Conservation (phyloP, 1,139 yeast genomes). For the Suhomyces ambrosiae region DNA sequence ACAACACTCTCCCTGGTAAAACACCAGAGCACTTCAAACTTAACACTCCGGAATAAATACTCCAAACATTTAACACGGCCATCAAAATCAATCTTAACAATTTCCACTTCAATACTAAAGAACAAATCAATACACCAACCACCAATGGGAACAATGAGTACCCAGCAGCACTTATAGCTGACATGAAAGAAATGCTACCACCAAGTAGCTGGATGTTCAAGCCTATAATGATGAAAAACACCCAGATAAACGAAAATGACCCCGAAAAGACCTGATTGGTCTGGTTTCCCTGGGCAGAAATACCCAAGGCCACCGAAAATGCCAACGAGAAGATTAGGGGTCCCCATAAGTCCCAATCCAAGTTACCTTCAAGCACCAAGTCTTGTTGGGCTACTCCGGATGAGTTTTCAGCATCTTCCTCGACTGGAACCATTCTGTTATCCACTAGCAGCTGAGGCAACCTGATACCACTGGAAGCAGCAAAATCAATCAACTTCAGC, state of each 20-base stretch:
- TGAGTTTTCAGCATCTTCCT: slow-evolving; percentile 28
- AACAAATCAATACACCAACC: slow-evolving; percentile 61
- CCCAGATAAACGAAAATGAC: slow-evolving; percentile 51
- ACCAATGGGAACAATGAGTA: slow-evolving; percentile 80
- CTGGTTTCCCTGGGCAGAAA: slow-evolving; percentile 40
- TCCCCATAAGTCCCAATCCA: slow-evolving; percentile 92
- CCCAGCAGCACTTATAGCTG: slow-evolving; percentile 79
- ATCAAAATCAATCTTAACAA: slow-evolving; percentile 58
- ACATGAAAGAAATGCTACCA: slow-evolving; percentile 71
- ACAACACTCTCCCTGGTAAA: slow-evolving; percentile 63
- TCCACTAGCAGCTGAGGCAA: slow-evolving; percentile 42
- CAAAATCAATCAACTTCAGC: slow-evolving; percentile 43
- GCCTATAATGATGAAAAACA: slow-evolving; percentile 60
- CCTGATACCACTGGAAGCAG: slow-evolving; percentile 46
- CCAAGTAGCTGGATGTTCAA: slow-evolving; percentile 77
- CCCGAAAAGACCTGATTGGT: slow-evolving; percentile 54
- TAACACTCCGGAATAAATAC: slow-evolving; percentile 67
- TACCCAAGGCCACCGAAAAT: slow-evolving; percentile 59
- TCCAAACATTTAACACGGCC: slow-evolving; percentile 64
- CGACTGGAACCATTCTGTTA: slow-evolving; percentile 34
- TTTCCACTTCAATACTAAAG: slow-evolving; percentile 54
- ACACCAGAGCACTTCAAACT: slow-evolving; percentile 72
- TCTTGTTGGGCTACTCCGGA: slow-evolving; percentile 11
- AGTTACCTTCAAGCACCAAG: slow-evolving; percentile 30
- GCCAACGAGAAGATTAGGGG: slow-evolving; percentile 73